Evolutionary conservation across 2,329 filamentous ascomycete species (phyloP).

Genomic region (Calonectria multiphialidica): DNA sequence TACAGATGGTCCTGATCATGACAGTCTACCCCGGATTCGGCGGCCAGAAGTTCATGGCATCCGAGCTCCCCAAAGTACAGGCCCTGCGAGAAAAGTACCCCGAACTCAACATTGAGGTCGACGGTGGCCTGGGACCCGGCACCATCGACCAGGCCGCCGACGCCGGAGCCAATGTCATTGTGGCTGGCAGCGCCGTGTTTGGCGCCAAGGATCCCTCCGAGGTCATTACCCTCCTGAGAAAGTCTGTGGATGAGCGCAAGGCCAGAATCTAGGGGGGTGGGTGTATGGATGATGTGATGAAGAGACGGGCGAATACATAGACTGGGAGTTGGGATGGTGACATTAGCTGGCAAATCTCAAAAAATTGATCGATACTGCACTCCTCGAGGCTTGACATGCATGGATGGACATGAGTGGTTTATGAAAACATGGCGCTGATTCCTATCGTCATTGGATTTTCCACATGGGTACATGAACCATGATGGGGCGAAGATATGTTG

Average conservation of each 20-base stretch:
- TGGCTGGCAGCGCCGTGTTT: conserved; percentile 96
- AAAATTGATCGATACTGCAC: not conserved
- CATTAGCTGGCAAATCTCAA: conserved; percentile 18
- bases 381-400: not conserved
- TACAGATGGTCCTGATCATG: conserved; percentile 97
- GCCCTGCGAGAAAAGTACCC: conserved; percentile 88
- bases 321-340: conserved; percentile 32
- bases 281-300: not conserved
- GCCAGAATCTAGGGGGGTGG: conserved; percentile 45
- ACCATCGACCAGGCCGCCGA: conserved; percentile 96
- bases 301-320: conserved; percentile 24
- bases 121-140: conserved; percentile 87
- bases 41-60: conserved; percentile 98
- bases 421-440: not conserved
- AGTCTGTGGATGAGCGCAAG: conserved; percentile 76
- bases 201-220: conserved; percentile 89
- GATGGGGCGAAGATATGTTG: not conserved
- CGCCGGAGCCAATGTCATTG: conserved; percentile 97
- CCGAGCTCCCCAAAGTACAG: conserved; percentile 92
- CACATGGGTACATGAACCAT: not conserved
- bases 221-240: conserved; percentile 85
- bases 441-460: not conserved
- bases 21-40: conserved; percentile 98
- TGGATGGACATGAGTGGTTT: not conserved
- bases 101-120: conserved; percentile 95